A percentile compares a stretch with the other conserved stretches of the same genome.
These are phyloP conservation scores for Neurospora tetraspora DNA, from an alignment of 495 filamentous ascomycete species.

Conservation along the genomic window DNA sequence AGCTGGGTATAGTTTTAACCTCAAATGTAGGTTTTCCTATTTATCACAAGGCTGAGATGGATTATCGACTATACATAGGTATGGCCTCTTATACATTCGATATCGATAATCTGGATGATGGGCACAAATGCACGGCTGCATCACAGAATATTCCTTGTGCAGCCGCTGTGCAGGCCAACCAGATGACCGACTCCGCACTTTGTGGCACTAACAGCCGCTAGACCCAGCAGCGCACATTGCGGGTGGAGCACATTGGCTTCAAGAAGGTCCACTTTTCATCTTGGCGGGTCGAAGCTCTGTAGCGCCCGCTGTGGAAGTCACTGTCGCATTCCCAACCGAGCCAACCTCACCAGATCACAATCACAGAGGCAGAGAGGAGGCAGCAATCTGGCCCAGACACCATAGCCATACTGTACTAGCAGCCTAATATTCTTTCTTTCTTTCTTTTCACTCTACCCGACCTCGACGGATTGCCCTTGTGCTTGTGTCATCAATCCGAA, in stretches of 20 bases:
- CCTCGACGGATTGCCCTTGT: neutral
- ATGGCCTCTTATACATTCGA: neutral
- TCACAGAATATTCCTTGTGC: neutral
- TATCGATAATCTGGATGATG: neutral
- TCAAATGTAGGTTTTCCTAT: too few species aligned
- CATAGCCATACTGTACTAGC: neutral
- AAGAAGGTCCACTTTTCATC: neutral
- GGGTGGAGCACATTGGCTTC: neutral
- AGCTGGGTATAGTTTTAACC: neutral
- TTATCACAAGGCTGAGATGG: neutral
- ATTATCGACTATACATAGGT: neutral
- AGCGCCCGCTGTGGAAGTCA: neutral
- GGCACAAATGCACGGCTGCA: neutral
- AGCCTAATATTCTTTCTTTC: neutral
- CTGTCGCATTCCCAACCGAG: slow-evolving; percentile 17
- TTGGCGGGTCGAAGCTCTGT: slow-evolving; percentile 7
- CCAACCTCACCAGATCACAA: slow-evolving; percentile 4
- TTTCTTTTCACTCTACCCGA: neutral
- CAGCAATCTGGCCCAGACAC: neutral
- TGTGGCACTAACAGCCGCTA: neutral
- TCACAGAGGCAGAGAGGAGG: neutral
- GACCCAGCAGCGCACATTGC: neutral
- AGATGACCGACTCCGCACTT: neutral
- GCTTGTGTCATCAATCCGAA: neutral
- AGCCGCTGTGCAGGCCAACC: neutral